phyloP scores from a whole-genome alignment of 306 rosid species.

The Cucumis hystrix region DNA sequence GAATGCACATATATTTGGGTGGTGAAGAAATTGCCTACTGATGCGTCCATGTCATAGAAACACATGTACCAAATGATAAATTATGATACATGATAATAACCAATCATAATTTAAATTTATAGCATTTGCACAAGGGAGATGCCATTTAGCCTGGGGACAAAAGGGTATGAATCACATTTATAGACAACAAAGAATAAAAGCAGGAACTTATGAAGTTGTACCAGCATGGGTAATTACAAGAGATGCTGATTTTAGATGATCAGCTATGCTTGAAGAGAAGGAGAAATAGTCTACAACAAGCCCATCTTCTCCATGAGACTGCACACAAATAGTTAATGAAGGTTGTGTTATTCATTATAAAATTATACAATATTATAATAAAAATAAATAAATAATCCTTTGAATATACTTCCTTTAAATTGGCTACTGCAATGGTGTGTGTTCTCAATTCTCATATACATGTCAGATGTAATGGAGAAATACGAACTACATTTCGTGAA shows the following conservation, averaged over 20 bases:
- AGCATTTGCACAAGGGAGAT: background rate
- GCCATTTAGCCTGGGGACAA: background rate
- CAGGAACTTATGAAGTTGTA: conserved; percentile 4
- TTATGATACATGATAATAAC: background rate
- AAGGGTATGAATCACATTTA: background rate
- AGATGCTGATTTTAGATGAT: conserved; percentile 66
- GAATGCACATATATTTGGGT: background rate
- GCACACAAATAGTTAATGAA: conserved; percentile 6
- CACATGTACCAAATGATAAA: background rate
- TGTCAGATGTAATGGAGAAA: background rate
- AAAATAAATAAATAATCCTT: too few species aligned
- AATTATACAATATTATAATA: too few species aligned
- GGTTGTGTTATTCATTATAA: too few species aligned
- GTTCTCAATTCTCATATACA: background rate
- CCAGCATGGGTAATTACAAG: conserved; percentile 87
- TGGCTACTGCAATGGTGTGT: background rate
- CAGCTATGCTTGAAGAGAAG: conserved; percentile 85
- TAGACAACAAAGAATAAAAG: background rate
- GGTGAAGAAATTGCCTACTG: background rate
- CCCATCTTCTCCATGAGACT: conserved; percentile 50
- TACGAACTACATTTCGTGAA: background rate
- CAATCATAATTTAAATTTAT: background rate
- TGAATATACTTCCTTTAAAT: background rate
- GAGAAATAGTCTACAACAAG: conserved; percentile 60
- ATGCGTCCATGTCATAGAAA: background rate